Conservation (phyloP, 169 alveolate genomes). For the Cystoisospora suis region DNA sequence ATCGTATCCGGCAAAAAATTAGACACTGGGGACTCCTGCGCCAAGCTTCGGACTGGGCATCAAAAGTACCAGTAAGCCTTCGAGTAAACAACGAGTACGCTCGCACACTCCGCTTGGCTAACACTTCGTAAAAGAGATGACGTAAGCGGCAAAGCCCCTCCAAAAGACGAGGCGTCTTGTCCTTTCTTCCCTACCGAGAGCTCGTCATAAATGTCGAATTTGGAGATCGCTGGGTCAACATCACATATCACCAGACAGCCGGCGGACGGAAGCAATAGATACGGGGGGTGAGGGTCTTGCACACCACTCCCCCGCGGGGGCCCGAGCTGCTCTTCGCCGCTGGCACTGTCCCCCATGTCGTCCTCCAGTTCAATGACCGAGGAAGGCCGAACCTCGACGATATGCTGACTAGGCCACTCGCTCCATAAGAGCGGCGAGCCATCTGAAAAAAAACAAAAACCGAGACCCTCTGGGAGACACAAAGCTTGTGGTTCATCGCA, state of each 20-base stretch:
- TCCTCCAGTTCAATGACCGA: not conserved
- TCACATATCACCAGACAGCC: slow-evolving; percentile 12
- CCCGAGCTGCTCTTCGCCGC: not conserved
- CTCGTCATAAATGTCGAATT: slow-evolving; percentile 6
- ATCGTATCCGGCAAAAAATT: too few relatives aligned
- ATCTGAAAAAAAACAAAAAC: not conserved
- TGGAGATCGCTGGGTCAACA: slow-evolving; percentile 8
- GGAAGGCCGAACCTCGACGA: not conserved
- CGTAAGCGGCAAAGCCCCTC: too few relatives aligned
- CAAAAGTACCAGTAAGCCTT: too few relatives aligned
- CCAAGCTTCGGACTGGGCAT: too few relatives aligned
- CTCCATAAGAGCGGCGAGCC: slow-evolving; percentile 2
- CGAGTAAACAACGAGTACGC: too few relatives aligned
- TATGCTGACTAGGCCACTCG: not conserved
- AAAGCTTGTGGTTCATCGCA: too few relatives aligned
- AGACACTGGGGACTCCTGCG: too few relatives aligned
- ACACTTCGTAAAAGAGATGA: too few relatives aligned
- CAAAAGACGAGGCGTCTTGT: too few relatives aligned
- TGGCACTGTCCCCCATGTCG: not conserved
- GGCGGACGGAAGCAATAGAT: not conserved
- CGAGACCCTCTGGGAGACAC: too few relatives aligned
- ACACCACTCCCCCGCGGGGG: not conserved
- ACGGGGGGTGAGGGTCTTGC: not conserved
- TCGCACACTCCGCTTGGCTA: too few relatives aligned
- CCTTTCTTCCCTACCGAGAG: slow-evolving; percentile 3